Evolutionary conservation across 768 basidiomycete genomes (phyloP).

Genomic region (Termitomyces sp.): DNA sequence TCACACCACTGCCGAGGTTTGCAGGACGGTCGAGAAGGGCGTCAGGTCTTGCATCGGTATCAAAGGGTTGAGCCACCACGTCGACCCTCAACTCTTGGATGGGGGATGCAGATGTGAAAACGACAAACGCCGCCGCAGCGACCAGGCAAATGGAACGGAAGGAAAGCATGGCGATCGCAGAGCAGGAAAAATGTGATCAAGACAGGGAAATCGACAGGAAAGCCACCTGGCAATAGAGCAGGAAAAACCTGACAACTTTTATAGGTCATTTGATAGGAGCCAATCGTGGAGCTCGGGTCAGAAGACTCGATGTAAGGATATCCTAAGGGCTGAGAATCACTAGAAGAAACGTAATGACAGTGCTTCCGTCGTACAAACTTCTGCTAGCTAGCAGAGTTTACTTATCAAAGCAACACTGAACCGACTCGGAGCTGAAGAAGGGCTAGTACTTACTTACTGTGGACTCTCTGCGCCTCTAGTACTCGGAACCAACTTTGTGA

Average conservation of each 20-base stretch:
- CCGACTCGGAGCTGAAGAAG: background rate
- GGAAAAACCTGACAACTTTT: background rate
- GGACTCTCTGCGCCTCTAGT: background rate
- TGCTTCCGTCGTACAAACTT: background rate
- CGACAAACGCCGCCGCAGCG: background rate
- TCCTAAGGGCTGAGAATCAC: background rate
- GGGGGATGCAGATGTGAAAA: background rate
- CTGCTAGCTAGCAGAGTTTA: background rate
- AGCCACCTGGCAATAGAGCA: background rate
- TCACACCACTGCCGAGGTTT: background rate
- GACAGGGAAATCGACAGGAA: background rate
- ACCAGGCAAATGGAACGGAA: background rate
- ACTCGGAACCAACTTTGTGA: background rate
- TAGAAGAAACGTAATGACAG: slow-evolving; percentile 1
- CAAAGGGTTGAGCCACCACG: background rate
- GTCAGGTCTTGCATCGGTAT: no score
- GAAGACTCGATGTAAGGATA: background rate
- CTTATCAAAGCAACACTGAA: background rate
- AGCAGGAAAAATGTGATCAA: background rate
- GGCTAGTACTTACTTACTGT: background rate
- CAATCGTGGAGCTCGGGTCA: background rate
- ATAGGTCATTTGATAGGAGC: slow-evolving; percentile 4
- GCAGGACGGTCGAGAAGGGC: background rate
- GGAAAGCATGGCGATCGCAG: background rate
- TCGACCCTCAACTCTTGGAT: background rate